These are phyloP conservation scores for Neofusicoccum ribis DNA, from an alignment of 2,329 filamentous ascomycete species.

Conservation along the genomic window DNA sequence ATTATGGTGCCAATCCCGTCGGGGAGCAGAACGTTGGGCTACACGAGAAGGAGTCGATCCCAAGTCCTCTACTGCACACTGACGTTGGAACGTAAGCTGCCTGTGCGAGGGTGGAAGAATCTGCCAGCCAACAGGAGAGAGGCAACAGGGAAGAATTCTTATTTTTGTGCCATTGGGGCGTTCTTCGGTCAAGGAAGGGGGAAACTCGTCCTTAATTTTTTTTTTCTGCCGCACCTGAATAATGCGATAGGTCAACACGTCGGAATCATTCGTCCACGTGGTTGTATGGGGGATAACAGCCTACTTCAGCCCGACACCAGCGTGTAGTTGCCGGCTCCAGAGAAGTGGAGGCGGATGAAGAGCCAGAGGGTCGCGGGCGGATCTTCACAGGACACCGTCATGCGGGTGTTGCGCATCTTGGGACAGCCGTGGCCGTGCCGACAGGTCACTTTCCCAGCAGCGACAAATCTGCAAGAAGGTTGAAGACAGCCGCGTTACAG, in stretches of 20 bases:
- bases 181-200: neutral
- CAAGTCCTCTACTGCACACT: neutral
- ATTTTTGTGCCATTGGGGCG: neutral
- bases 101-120: neutral
- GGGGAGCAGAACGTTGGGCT: neutral
- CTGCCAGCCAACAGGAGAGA: neutral
- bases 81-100: neutral
- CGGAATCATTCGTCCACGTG: slow-evolving; percentile 8
- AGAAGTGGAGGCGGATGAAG: neutral
- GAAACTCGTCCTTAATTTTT: neutral
- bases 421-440: neutral
- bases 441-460: slow-evolving; percentile 3
- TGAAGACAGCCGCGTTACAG: neutral
- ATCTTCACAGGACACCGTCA: neutral
- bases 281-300: neutral
- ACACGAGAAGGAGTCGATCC: slow-evolving; percentile 6
- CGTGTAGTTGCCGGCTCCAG: slow-evolving; percentile 7
- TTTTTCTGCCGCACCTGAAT: neutral
- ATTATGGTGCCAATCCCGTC: neutral
- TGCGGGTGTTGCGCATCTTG: neutral
- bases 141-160: neutral
- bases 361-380: neutral
- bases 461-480: neutral
- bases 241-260: slow-evolving; percentile 7
- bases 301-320: neutral